A percentile compares a stretch with the other conserved stretches of the same genome.
Evolutionary conservation across 352 stramenopile genomes (phyloP).

Genomic region (Albugo candida): DNA sequence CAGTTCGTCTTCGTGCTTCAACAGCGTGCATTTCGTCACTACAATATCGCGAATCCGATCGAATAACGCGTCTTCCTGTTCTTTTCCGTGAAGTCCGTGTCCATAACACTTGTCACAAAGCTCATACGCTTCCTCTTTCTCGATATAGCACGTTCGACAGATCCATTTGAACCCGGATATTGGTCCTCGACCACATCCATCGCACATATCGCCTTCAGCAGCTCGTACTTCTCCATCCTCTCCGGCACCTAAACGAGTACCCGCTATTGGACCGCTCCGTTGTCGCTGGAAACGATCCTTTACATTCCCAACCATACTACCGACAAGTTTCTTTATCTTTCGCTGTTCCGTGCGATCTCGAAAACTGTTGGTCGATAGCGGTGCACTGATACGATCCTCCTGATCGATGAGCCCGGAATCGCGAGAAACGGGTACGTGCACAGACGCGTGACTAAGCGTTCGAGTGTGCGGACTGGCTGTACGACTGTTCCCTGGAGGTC

Average conservation of each 20-base stretch:
- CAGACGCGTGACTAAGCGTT: background rate
- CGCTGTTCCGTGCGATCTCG: conserved; percentile 5
- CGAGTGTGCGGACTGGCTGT: conserved; percentile 3
- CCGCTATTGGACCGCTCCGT: conserved; percentile 18
- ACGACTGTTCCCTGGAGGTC: background rate
- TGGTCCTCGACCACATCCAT: conserved; percentile 36
- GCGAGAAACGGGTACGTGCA: conserved; percentile 1
- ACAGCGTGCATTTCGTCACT: conserved; percentile 28
- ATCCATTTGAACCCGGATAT: conserved; percentile 36
- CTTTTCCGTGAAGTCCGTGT: conserved; percentile 44
- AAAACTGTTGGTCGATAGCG: conserved; percentile 8
- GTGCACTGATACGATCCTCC: conserved; percentile 13
- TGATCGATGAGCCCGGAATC: conserved; percentile 4
- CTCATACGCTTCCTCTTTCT: conserved; percentile 11
- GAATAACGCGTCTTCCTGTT: conserved; percentile 32
- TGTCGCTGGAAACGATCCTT: conserved; percentile 47
- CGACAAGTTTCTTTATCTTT: conserved; percentile 65
- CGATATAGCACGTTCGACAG: conserved; percentile 28
- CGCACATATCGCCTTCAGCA: conserved; percentile 33
- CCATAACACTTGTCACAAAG: conserved; percentile 62
- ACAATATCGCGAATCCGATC: conserved; percentile 43
- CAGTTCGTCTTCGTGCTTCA: conserved; percentile 29
- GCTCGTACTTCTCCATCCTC: conserved; percentile 7
- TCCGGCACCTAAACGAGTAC: background rate
- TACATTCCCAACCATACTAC: conserved; percentile 42